Evolutionary conservation across 2,329 filamentous ascomycete genomes (phyloP), one percentile per base, ranked within the genome.

Genomic region (Colletotrichum lupini): DNA sequence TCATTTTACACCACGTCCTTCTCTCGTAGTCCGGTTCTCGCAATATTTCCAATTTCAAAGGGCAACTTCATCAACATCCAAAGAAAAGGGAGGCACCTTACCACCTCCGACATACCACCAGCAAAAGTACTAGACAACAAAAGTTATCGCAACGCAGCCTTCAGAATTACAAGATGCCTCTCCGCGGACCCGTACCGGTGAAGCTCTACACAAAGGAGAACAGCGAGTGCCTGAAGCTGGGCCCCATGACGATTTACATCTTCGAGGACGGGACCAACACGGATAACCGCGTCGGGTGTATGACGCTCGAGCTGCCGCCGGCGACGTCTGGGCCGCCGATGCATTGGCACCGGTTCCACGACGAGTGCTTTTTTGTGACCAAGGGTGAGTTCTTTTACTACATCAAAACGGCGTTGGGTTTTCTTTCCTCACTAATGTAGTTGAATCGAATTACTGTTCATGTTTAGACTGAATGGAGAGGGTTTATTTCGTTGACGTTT

Each of bases 281-380:
- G 22, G 79, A 81, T 67, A 80, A 82, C 71, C 78, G 81, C 30
- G 77, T 83, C 67, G 79, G 79, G 46, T 77, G 76, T 55, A 77
- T 82, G 71, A 76, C 79, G 37, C 72, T 83, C 35, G 77, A 79
- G 73, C 68, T 82, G 8, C 81, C 81, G 1, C 74, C 77, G 0
- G 80, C 80, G 2, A 67, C 76, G 35, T 81, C 79, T 8, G 81
- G 81, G 2, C 81, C 81, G 35, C 81, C 81, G 16, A 81, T 83
- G 81, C 81, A 82, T 46, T 83, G 81, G 81, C 81, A 82, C 67
- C 78, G 81, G 5, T 82, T 82, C 53, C 81, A 83, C 56, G 81
- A 83, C 59, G 81, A 83, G 72, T 76, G 80, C 56, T 83, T 83
- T 74, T 76, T 82, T 60, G 77, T 82, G 3, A 81, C 78, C 11